Conservation (phyloP, 1,284 basidiomycete species). For the Meira miltonrushii region DNA sequence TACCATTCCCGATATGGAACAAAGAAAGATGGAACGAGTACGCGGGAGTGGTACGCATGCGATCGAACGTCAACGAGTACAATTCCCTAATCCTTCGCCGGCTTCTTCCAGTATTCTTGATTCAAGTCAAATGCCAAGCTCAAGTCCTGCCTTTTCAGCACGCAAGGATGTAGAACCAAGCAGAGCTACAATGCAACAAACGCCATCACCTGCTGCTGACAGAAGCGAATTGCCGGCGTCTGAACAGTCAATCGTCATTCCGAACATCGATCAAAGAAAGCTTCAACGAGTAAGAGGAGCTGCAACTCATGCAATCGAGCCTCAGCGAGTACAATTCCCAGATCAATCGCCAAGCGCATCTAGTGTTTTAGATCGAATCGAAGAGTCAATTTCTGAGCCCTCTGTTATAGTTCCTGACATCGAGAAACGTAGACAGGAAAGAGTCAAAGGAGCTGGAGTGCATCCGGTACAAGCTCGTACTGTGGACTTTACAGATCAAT, state of each 20-base stretch:
- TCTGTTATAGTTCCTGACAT: not conserved
- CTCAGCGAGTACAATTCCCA: too few species aligned
- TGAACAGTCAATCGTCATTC: too few species aligned
- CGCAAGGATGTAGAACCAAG: too few species aligned
- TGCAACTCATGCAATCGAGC: not conserved
- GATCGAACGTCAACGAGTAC: not conserved
- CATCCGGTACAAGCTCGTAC: not conserved
- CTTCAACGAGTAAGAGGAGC: not conserved
- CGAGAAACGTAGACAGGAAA: not conserved
- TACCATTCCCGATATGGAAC: not conserved
- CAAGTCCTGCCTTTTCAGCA: too few species aligned
- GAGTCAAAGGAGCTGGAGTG: not conserved
- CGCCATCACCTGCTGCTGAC: too few species aligned
- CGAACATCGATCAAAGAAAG: not conserved
- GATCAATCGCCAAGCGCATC: too few species aligned
- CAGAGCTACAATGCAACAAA: too few species aligned
- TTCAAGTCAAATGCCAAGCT: too few species aligned
- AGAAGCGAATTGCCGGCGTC: too few species aligned
- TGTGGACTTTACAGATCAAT: too few species aligned
- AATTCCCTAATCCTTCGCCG: not conserved
- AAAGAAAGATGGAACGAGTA: constrained; percentile 4
- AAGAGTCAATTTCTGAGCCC: too few species aligned
- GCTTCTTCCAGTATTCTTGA: not conserved
- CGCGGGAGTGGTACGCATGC: constrained; percentile 2
- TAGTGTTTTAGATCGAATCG: too few species aligned